These are phyloP conservation scores for Euphorbia lathyris DNA, from an alignment of 345 rosid species.

Conservation along the genomic window DNA sequence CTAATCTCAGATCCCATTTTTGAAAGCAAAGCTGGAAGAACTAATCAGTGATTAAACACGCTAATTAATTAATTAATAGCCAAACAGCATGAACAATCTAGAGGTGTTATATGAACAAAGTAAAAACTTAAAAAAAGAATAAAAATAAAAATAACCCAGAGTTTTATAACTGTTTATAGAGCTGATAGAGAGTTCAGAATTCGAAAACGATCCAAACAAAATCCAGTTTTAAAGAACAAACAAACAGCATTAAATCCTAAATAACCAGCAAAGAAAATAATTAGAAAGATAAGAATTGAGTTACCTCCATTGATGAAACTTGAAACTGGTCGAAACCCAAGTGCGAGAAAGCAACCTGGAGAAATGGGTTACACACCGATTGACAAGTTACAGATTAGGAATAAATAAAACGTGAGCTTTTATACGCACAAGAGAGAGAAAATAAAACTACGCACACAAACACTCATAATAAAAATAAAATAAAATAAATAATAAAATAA, in stretches of 20 bases:
- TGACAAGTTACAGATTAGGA: constrained; percentile 25
- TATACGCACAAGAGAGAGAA: constrained; percentile 9
- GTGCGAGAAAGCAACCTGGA: constrained; percentile 20
- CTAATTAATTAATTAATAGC: constrained; percentile 13
- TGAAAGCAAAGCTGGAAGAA: constrained; percentile 7
- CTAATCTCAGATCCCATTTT: constrained; percentile 36
- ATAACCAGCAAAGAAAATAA: too few relatives aligned
- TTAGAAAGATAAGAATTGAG: too few relatives aligned
- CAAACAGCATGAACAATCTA: constrained; percentile 6
- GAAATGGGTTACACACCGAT: constrained; percentile 39
- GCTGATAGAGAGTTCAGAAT: constrained; percentile 16
- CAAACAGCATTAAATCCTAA: too few relatives aligned
- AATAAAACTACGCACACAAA: too few relatives aligned
- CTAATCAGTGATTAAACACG: too few relatives aligned
- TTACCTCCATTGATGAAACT: constrained; percentile 10
- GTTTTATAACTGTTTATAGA: neutral
- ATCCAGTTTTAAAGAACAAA: neutral
- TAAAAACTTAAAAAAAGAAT: neutral
- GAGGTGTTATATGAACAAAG: neutral
- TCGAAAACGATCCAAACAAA: constrained; percentile 31
- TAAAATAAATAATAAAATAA: too few relatives aligned
- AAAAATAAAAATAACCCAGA: neutral
- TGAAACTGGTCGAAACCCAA: constrained; percentile 30
- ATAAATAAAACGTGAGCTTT: constrained; percentile 34
- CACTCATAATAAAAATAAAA: neutral